Evolutionary conservation across 192 early-diverging fungal genomes (phyloP), one percentile per base, ranked within the genome.

Genomic region (Cetraspora pellucida): DNA sequence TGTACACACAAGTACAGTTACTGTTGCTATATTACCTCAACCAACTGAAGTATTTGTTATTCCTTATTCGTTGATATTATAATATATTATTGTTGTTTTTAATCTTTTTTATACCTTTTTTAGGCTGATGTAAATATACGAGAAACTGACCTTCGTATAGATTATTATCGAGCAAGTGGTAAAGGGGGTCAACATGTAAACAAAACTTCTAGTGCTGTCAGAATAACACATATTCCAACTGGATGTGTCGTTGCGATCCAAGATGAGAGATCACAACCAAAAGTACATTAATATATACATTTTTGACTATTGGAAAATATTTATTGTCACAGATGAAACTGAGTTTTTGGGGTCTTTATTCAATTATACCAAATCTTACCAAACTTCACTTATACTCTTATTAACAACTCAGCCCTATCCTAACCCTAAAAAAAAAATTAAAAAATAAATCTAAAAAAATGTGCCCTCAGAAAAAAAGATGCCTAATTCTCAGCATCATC

Each of bases 121-220:
- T 66, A 83, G 82, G 81, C 93, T 6, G 85, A 93, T 44, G 86
- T 93, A 16, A 86, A 90, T 59, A 86, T 95, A 27, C 83, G 83
- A 4, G 91, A 92, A 21, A 77, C 81, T 0, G 92, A 93, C 64
- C 79, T 95, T 7, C 84, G 90, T 1, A 86, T 93, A 30, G 93
- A 95, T 69, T 85, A 89, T 37, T 93, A 89, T 75, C 84, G 93
- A 8, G 89, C 93, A 28, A 91, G 89, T 16, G 93, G 93, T 14
- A 88, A 90, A n/a, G 93, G 93, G n/a, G 93, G 93, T 17, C 93
- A 95, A 87, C 96, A 97, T 79, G 96, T 98, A 9, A 99, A 97
- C 68, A 98, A 92, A 3, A 97, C 97, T 0, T 96, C 98, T 68
- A 93, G 91, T 77, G 96, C 97, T 9, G 95, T 98, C 71, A 88